Percentiles rank a stretch among this genome's conserved stretches.
Conservation (phyloP, 768 basidiomycete species). For the Tephrocybe sp. region DNA sequence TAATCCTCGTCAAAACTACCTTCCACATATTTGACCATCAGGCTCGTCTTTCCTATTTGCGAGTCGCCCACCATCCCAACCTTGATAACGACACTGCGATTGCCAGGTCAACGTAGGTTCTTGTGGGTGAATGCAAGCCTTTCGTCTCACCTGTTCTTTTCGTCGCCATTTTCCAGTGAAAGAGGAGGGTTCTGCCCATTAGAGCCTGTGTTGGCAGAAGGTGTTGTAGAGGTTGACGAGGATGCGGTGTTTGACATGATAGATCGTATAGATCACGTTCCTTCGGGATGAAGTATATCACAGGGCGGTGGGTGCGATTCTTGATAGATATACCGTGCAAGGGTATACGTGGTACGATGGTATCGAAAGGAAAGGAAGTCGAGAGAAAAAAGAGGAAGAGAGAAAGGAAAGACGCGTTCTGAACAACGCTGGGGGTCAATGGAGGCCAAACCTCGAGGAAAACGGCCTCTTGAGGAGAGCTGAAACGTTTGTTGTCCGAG, state of each 20-base stretch:
- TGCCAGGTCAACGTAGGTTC: neutral
- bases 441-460: constrained; percentile 31
- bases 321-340: constrained; percentile 16
- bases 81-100: constrained; percentile 78
- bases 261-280: constrained; percentile 19
- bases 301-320: constrained; percentile 16
- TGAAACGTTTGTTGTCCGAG: constrained; percentile 19
- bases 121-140: constrained; percentile 5
- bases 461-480: constrained; percentile 29
- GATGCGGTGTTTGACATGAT: constrained; percentile 52
- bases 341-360: constrained; percentile 18
- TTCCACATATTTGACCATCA: constrained; percentile 99
- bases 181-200: constrained; percentile 53
- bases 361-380: constrained; percentile 19
- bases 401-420: constrained; percentile 39
- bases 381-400: constrained; percentile 26
- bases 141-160: constrained; percentile 61
- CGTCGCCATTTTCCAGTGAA: constrained; percentile 59
- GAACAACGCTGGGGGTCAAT: constrained; percentile 25
- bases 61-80: constrained; percentile 99
- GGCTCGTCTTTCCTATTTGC: constrained; percentile 97
- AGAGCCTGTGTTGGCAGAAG: constrained; percentile 42
- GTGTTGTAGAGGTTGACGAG: constrained; percentile 44
- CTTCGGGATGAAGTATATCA: constrained; percentile 14
- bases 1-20: constrained; percentile 99